A percentile compares a stretch with the other conserved stretches of the same genome.
Conservation (phyloP, 768 basidiomycete species). For the Thelephora ganbajun region DNA sequence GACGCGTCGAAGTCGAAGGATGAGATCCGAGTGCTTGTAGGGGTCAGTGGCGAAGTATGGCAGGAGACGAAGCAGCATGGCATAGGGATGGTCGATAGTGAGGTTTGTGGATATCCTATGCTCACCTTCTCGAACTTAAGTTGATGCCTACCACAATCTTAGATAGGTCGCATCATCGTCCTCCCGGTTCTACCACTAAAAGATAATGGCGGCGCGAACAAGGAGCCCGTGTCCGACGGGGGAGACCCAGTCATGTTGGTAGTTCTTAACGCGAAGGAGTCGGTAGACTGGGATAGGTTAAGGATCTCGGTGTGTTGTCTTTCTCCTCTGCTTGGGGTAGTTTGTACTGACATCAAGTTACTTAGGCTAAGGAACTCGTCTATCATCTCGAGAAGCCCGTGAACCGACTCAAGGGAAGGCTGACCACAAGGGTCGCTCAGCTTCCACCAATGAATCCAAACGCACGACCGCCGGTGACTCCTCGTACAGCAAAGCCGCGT, state of each 20-base stretch:
- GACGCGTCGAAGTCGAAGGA: conserved; percentile 49
- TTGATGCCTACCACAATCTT: not conserved
- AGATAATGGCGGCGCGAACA: conserved; percentile 7
- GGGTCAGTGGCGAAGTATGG: conserved; percentile 66
- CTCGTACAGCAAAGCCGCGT: too few relatives aligned
- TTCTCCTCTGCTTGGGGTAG: not conserved
- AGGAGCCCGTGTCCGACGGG: conserved; percentile 11
- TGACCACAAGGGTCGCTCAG: conserved; percentile 4
- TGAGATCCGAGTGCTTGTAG: conserved; percentile 58
- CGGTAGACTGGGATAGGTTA: conserved; percentile 54
- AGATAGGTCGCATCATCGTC: conserved; percentile 65
- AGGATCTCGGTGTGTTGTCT: conserved; percentile 37
- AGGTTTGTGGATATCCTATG: conserved; percentile 34
- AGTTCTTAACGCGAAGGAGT: conserved; percentile 47
- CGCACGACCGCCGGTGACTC: too few relatives aligned
- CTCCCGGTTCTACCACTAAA: conserved; percentile 38
- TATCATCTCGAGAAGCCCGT: conserved; percentile 15
- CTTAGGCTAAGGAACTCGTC: conserved; percentile 12
- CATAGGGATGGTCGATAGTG: conserved; percentile 63
- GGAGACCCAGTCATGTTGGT: conserved; percentile 53
- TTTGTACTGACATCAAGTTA: not conserved
- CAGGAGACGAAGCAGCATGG: conserved; percentile 55
- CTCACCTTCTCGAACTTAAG: not conserved
- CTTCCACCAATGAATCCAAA: not conserved
- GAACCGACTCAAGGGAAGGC: conserved; percentile 9